Evolutionary conservation across 1,284 basidiomycete species (phyloP).

Genomic region (Mycena sp.): DNA sequence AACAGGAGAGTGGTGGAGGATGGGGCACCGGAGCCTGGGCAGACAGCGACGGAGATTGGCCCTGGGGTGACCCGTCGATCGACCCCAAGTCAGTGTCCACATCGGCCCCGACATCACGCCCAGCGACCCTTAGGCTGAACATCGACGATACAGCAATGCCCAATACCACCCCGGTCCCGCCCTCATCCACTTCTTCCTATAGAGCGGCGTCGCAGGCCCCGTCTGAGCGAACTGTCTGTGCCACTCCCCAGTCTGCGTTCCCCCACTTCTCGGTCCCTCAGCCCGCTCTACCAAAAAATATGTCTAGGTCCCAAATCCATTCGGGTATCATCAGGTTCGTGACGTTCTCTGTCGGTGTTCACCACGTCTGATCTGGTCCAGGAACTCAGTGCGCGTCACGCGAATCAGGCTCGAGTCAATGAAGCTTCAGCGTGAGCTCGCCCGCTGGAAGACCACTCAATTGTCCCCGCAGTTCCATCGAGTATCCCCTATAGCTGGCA

Average conservation of each 20-base stretch:
- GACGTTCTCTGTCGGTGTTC: neutral
- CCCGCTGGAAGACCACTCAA: constrained; percentile 6
- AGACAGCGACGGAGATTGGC: neutral
- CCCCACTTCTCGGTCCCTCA: constrained; percentile 7
- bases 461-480: constrained; percentile 14
- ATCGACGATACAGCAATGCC: neutral
- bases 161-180: constrained; percentile 3
- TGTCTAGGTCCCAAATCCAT: constrained; percentile 16
- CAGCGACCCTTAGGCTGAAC: constrained; percentile 14
- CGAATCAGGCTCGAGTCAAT: constrained; percentile 16
- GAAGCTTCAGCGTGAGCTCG: neutral
- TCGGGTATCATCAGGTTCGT: constrained; percentile 24
- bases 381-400: constrained; percentile 22
- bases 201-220: constrained; percentile 13
- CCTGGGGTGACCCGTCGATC: no score
- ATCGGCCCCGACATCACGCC: neutral
- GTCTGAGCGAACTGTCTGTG: neutral
- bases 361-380: constrained; percentile 6
- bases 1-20: neutral
- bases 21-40: neutral
- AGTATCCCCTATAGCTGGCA: constrained; percentile 1
- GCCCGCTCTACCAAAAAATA: neutral
- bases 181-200: constrained; percentile 17
- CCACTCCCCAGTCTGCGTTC: constrained; percentile 21
- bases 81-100: no score